These are phyloP conservation scores for Fusarium algeriense DNA, from an alignment of 2,329 filamentous ascomycete genomes.

Conservation along the genomic window DNA sequence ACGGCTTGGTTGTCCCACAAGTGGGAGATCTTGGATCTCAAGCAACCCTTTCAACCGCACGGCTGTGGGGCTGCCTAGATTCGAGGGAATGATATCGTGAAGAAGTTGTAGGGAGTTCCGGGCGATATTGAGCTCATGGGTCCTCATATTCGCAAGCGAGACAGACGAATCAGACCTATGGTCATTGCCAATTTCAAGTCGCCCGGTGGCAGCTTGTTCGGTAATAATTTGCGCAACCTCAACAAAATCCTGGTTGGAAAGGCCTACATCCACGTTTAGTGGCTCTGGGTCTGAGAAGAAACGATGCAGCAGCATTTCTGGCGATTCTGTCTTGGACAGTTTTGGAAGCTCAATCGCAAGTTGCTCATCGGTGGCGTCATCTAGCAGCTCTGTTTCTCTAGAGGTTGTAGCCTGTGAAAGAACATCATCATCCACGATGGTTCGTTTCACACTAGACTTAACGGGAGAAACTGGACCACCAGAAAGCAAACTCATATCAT, in stretches of 20 bases:
- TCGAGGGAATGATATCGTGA: conserved; percentile 58
- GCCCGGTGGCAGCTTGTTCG: conserved; percentile 73
- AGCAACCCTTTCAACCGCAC: conserved; percentile 62
- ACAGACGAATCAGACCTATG: conserved; percentile 32
- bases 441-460: conserved; percentile 61
- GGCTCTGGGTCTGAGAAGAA: conserved; percentile 73
- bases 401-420: conserved; percentile 65
- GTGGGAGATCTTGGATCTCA: conserved; percentile 69
- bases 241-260: conserved; percentile 71
- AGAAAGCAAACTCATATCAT: conserved; percentile 64
- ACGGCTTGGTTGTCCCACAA: conserved; percentile 64
- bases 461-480: conserved; percentile 64
- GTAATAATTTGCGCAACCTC: conserved; percentile 78
- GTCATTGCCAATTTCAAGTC: conserved; percentile 52
- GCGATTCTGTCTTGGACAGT: conserved; percentile 60
- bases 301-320: conserved; percentile 64
- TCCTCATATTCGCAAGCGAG: conserved; percentile 51
- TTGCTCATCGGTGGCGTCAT: conserved; percentile 60
- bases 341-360: conserved; percentile 63
- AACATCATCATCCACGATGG: conserved; percentile 67
- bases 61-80: conserved; percentile 56
- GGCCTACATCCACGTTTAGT: conserved; percentile 57
- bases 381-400: conserved; percentile 61
- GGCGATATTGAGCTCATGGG: conserved; percentile 58
- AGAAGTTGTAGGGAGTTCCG: conserved; percentile 64